Percentiles rank a stretch among this genome's conserved stretches.
Conservation (phyloP, 2,329 filamentous ascomycete species). For the Pseudogymnoascus sp. region DNA sequence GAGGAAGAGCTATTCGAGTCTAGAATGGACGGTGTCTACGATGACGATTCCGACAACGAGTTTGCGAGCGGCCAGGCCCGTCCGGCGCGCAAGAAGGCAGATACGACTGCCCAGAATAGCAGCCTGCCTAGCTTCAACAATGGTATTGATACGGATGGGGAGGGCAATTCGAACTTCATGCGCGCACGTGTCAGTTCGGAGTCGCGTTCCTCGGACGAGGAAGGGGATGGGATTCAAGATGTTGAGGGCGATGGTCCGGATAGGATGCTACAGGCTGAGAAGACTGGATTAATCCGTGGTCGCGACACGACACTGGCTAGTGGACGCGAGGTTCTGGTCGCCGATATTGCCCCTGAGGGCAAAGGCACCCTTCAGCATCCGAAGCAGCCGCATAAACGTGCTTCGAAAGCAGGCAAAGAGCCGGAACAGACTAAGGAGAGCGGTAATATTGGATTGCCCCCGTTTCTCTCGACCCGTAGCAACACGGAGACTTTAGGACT, state of each 20-base stretch:
- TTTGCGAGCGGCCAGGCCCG: background rate
- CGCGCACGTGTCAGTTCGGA: slow-evolving; percentile 34
- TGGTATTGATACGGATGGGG: slow-evolving; percentile 45
- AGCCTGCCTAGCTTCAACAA: slow-evolving; percentile 64
- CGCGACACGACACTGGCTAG: slow-evolving; percentile 64
- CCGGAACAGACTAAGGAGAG: background rate
- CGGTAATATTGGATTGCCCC: background rate
- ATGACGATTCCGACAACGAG: slow-evolving; percentile 33
- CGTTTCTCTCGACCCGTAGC: background rate
- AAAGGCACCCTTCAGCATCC: slow-evolving; percentile 49
- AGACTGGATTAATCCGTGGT: slow-evolving; percentile 51
- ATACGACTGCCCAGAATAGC: slow-evolving; percentile 42
- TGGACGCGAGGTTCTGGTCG: slow-evolving; percentile 64
- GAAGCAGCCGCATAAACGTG: slow-evolving; percentile 35
- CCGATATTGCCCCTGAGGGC: slow-evolving; percentile 55
- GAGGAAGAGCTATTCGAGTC: slow-evolving; percentile 43
- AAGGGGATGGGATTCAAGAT: slow-evolving; percentile 57
- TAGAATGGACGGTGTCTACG: slow-evolving; percentile 57
- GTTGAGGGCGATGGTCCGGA: slow-evolving; percentile 72
- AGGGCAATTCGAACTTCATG: slow-evolving; percentile 30
- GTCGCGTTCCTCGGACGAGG: slow-evolving; percentile 50
- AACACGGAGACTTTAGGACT: slow-evolving; percentile 57
- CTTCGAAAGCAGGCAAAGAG: slow-evolving; percentile 14
- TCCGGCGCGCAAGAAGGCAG: slow-evolving; percentile 38
- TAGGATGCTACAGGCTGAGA: slow-evolving; percentile 60